Evolutionary conservation across 73 alveolate genomes (phyloP).

Genomic region (Symbiodinium pilosum): DNA sequence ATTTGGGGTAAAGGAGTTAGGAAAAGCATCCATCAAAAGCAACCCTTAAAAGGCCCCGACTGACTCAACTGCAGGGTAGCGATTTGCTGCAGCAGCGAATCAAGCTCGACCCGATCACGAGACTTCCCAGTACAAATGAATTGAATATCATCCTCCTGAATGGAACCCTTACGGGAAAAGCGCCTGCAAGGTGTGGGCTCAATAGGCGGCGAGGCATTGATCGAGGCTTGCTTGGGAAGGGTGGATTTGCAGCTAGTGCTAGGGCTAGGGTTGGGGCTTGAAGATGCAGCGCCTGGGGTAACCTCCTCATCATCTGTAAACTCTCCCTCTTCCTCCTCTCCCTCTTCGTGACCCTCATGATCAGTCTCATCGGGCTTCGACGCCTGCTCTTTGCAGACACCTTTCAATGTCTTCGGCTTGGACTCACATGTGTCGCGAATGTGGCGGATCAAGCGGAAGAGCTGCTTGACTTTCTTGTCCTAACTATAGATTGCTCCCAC

Average conservation of each 20-base stretch:
- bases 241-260: not conserved
- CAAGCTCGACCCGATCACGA: not conserved
- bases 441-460: not conserved
- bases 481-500: not conserved
- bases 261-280: not conserved
- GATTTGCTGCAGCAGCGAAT: not conserved
- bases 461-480: not conserved
- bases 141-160: not conserved
- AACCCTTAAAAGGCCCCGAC: too few species aligned
- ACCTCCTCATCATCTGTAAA: not conserved
- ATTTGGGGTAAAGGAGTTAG: not conserved
- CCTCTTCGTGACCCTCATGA: not conserved
- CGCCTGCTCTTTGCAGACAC: not conserved
- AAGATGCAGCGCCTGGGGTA: not conserved
- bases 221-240: not conserved
- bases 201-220: not conserved
- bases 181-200: not conserved
- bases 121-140: not conserved
- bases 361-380: not conserved
- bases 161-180: not conserved
- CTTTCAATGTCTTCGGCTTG: not conserved
- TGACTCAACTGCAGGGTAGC: not conserved
- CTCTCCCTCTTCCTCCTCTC: not conserved
- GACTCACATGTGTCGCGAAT: not conserved
- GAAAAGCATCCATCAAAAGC: too few species aligned